Evolutionary conservation across 2,329 filamentous ascomycete species (phyloP).

Genomic region (Calonectria pteridis): DNA sequence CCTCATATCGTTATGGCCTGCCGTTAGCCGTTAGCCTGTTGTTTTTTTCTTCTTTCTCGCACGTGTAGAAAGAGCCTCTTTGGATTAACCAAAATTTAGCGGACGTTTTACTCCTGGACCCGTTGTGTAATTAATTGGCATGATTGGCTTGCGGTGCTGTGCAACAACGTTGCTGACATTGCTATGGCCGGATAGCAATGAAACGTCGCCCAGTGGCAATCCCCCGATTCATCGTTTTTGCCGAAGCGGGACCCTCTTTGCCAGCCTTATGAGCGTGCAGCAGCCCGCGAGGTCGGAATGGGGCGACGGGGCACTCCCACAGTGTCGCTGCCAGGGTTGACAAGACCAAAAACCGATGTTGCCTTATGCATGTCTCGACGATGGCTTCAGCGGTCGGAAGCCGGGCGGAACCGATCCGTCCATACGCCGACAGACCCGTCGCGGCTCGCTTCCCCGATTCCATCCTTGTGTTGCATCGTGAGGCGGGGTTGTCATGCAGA

Average conservation of each 20-base stretch:
- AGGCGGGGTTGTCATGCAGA: conserved; percentile 32
- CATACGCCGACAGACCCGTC: conserved; percentile 22
- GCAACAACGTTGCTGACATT: neutral
- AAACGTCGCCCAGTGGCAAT: neutral
- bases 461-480: conserved; percentile 33
- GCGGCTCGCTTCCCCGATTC: conserved; percentile 37
- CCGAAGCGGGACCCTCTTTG: neutral
- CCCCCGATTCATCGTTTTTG: conserved; percentile 2
- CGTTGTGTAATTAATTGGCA: neutral
- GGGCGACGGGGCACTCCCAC: neutral
- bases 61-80: neutral
- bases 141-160: neutral
- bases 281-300: neutral
- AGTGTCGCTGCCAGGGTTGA: neutral
- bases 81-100: neutral
- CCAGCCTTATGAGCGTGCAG: neutral
- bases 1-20: neutral
- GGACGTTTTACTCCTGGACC: neutral
- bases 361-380: neutral
- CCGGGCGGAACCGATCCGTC: conserved; percentile 11
- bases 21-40: neutral
- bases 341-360: neutral
- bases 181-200: neutral
- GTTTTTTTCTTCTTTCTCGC: neutral
- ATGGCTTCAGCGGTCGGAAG: neutral